Evolutionary conservation across 2,329 filamentous ascomycete species (phyloP), one percentile per base, ranked within the genome.

Genomic region (Sordariomycetes sp.): DNA sequence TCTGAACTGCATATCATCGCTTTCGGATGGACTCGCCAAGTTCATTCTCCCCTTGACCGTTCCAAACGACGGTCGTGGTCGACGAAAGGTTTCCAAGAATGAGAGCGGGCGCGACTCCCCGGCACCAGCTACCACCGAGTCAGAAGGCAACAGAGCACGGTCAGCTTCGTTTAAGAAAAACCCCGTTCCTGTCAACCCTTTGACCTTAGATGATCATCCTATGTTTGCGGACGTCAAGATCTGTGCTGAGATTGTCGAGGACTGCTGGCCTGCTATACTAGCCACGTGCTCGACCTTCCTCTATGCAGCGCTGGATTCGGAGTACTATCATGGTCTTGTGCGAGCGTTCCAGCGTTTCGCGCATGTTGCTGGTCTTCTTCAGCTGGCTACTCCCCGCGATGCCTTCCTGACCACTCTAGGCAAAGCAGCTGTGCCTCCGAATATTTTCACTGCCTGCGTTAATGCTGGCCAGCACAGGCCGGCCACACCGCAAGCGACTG

Each of bases 281-380:
- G 90, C 92, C 2, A 92, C 87, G 3, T 95, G 87, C 47, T 98
- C 92, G 0, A 95, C 90, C 0, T 98, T 96, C 51, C 63, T 98
- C 14, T 93, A 94, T 51, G 86, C 92, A 20, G 79, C 90, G 0
- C 65, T 98, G 4, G 92, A 98, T 52, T 82, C 86, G 2, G 87
- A 95, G 34, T 95, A 92, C 46, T 98, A 96, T 48, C 88, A 95
- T 45, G 78, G 82, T 8, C 66, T 98, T 2, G 90, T 98, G 17
- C 76, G 92, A 44, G 85, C 90, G 0, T 94, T 96, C 46, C 92
- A 98, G 49, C 87, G 93, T 43, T 85, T 98, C 48, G 84, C 92
- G 1, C 93, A 98, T 53, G 90, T 96, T 3, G 86, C 92, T 25
- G 93, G 92, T 5, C 66, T 98, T 30, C 61, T 98, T 8, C 79